Evolutionary conservation across 495 filamentous ascomycete species (phyloP), one percentile per base, ranked within the genome.

Genomic region (Penicillium manginii): DNA sequence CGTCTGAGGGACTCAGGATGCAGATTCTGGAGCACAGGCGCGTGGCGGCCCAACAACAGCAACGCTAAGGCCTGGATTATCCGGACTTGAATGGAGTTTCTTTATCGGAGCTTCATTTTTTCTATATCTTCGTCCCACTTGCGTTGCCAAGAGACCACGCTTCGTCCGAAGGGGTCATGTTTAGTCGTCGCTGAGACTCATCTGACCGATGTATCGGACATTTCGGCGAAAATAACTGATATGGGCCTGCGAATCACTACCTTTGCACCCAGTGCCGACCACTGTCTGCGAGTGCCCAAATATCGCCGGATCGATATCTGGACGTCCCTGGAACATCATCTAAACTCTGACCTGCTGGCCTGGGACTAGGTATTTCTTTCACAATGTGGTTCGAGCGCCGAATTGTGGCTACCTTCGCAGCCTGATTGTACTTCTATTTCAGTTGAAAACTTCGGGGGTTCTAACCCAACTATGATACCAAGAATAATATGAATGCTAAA

Each of bases 1-100:
- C 89, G 3, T 83, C 84, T 15, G 90, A 96, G 78, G 77, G 73
- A 52, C 56, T 93, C 65, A 81, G 88, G 65, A 74, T 74, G 75
- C 83, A 89, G 71, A 83, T 85, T 61, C 60, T 91, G 71, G 80
- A 83, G 54, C 77, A 77, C 61, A 76, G 81, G 62, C 71, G 77
- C 37, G 67, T 73, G 58, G 57, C 63, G 42, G 70, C 72, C 57
- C 78, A 70, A 69, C 77, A 74, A 62, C 61, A 69, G 50, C 53
- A 54, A n/a, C 64, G 66, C 31, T 75, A 72, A 54, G 23, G 4
- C 1, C 4, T n/a, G 17, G 4, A 37, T 4, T 37, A 43, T 19
- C 19, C 7, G 40, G 17, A 43, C 10, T 43, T 9, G 40, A 10
- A 43, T 43, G 15, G 7, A 3, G n/a, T 18, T 9, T 43, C 40